A percentile compares a stretch with the other conserved stretches of the same genome.
phyloP scores from a whole-genome alignment of 2,329 filamentous ascomycete species.

The Ciborinia camelliae region DNA sequence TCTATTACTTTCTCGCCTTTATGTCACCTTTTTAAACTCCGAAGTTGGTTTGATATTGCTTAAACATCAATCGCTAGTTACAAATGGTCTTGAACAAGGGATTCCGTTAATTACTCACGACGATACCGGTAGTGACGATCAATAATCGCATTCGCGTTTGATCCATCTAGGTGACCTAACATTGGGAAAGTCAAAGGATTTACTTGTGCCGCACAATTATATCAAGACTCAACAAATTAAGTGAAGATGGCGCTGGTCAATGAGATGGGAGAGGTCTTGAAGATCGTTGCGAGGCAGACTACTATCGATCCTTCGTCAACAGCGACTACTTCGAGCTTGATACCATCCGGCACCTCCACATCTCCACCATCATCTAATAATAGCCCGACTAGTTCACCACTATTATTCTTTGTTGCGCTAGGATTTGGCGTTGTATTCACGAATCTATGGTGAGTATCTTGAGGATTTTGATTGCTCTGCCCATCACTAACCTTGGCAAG shows the following conservation, averaged over 20 bases:
- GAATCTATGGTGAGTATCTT: constrained; percentile 78
- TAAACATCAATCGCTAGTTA: neutral
- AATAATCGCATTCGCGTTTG: constrained; percentile 2
- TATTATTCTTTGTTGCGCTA: constrained; percentile 90
- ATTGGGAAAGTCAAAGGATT: neutral
- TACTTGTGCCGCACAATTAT: neutral
- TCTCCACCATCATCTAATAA: constrained; percentile 27
- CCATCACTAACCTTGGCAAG: constrained; percentile 47
- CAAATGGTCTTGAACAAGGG: constrained; percentile 2
- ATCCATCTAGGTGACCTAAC: neutral
- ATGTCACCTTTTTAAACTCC: neutral
- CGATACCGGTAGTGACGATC: constrained; percentile 2
- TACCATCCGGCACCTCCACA: constrained; percentile 16
- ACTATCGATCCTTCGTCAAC: constrained; percentile 6
- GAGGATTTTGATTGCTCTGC: neutral
- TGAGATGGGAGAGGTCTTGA: constrained; percentile 31
- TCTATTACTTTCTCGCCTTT: neutral
- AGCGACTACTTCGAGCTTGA: constrained; percentile 15
- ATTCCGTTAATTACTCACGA: constrained; percentile 14
- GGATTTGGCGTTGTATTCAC: constrained; percentile 98
- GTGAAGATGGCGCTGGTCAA: constrained; percentile 31
- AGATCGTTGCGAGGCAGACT: constrained; percentile 29
- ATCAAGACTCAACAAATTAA: neutral
- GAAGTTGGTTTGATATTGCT: neutral
- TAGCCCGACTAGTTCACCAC: constrained; percentile 63